Percentiles rank a stretch among this genome's conserved stretches.
Evolutionary conservation across 2,329 filamentous ascomycete genomes (phyloP).

Genomic region (Microsporum audouinii): DNA sequence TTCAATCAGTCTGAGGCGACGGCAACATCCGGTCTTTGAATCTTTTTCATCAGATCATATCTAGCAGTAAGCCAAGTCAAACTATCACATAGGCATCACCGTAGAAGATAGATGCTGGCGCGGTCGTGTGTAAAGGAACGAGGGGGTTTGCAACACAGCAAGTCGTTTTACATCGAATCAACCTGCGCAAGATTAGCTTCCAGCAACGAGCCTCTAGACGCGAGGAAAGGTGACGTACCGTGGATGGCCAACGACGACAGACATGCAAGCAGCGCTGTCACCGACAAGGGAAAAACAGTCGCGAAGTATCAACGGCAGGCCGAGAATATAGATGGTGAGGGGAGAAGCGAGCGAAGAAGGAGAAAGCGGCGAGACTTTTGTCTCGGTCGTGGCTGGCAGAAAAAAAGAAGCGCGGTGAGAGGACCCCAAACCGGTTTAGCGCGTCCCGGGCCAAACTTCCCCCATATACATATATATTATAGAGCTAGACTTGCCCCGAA

Average conservation of each 20-base stretch:
- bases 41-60: not conserved
- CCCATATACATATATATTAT: constrained; percentile 1
- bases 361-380: not conserved
- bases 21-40: not conserved
- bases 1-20: not conserved
- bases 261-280: not conserved
- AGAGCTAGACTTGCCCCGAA: too few relatives aligned
- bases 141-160: not conserved
- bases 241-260: not conserved
- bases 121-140: not conserved
- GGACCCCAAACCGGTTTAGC: not conserved
- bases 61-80: not conserved
- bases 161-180: not conserved
- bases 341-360: not conserved
- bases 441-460: not conserved
- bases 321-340: not conserved
- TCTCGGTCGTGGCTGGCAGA: constrained; percentile 2
- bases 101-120: not conserved
- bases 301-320: not conserved
- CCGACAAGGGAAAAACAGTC: not conserved
- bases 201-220: not conserved
- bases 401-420: constrained; percentile 5
- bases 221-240: not conserved
- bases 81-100: not conserved
- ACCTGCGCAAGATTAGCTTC: not conserved